phyloP scores from a whole-genome alignment of 768 basidiomycete genomes.

The Leccinellum luteum region DNA sequence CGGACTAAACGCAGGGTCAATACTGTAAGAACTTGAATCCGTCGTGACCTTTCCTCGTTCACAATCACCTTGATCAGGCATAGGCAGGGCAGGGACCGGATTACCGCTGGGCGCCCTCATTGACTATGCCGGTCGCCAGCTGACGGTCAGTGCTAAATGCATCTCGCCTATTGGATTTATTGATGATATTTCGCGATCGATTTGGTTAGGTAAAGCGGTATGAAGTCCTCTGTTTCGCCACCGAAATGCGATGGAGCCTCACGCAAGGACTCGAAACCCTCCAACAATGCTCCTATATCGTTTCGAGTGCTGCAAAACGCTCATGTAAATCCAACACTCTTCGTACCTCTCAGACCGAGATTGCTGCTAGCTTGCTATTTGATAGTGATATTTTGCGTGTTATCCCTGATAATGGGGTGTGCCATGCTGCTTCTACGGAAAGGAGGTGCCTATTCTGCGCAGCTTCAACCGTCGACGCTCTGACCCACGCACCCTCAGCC shows the following conservation, averaged over 20 bases:
- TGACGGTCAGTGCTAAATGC: conserved; percentile 18
- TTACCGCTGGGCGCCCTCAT: conserved; percentile 27
- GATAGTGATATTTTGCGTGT: conserved; percentile 21
- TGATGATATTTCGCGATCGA: neutral
- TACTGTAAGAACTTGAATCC: conserved; percentile 20
- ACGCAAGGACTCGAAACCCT: neutral
- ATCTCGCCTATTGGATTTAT: neutral
- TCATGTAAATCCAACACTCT: conserved; percentile 1
- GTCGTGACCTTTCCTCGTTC: neutral
- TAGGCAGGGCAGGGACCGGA: conserved; percentile 27
- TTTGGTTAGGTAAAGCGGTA: conserved; percentile 22
- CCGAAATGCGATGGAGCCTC: conserved; percentile 24
- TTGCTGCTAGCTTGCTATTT: conserved; percentile 2
- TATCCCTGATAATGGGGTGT: conserved; percentile 4
- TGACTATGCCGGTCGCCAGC: conserved; percentile 17
- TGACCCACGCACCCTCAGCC: conserved; percentile 5
- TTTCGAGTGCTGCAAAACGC: conserved; percentile 5
- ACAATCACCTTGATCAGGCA: conserved; percentile 10
- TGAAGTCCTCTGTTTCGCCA: conserved; percentile 31
- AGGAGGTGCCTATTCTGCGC: conserved; percentile 1
- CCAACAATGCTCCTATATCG: conserved; percentile 20
- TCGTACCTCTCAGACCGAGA: neutral
- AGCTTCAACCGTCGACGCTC: neutral
- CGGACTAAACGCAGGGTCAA: conserved; percentile 16
- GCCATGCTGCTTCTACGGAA: neutral